Evolutionary conservation across 768 basidiomycete genomes (phyloP), one percentile per base, ranked within the genome.

Genomic region (Phylloporus sp.): DNA sequence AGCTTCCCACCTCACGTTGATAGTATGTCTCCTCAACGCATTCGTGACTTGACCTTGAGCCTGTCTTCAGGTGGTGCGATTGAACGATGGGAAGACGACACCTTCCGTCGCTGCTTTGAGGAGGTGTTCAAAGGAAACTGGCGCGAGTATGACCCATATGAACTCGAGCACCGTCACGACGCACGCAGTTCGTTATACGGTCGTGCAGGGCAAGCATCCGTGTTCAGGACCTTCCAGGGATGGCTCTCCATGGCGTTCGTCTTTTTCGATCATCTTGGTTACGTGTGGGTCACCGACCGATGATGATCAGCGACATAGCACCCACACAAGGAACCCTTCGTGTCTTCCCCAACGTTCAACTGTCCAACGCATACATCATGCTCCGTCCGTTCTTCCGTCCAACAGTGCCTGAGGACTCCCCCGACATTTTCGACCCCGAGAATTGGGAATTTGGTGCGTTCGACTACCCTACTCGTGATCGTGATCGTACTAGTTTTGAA

Each of bases 311-410:
- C 51, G 77, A 84, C 55, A 88, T 80, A 11, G 82, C 72, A 1
- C 86, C 86, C 0, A 76, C 70, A 1, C 75, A 88, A 59, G 87
- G 87, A 31, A 85, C 83, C 3, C 66, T 86, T 17, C 76, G 70
- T 50, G 81, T 88, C 26, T 87, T 79, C 62, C 85, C 87, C 2
- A 74, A 80, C 49, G 72, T 89, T 29, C 56, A 71, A 17, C 65
- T 88, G 6, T 80, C 82, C 9, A 88, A 84, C 46, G 78, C 84
- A 0, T 89, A 89, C 60, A 72, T 76, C 49, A 81, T 89, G 27
- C 71, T 90, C 6, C 75, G 87, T 15, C 87, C 87, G 0, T 89
- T 90, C 76, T 87, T 90, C 72, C 71, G 70, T 10, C 77, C 77
- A 0, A 63, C 68, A 3, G 72, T 75, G 17, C 55, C 70, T 0